Conservation (phyloP, 768 basidiomycete genomes). For the Hortiboletus flavorubellus region DNA sequence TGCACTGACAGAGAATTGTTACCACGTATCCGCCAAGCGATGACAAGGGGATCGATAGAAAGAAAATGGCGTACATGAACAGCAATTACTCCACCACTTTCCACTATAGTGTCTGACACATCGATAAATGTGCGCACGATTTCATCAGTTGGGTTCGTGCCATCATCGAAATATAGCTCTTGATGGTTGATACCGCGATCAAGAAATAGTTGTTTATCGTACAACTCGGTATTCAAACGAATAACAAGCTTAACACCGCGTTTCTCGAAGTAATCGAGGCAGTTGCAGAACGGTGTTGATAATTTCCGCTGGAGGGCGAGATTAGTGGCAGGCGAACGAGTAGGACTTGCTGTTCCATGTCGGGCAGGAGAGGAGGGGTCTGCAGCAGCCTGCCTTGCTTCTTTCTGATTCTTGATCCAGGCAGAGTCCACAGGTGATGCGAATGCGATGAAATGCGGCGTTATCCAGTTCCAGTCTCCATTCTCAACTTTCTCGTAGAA, state of each 20-base stretch:
- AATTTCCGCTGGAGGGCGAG: conserved; percentile 75
- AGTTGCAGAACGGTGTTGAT: conserved; percentile 80
- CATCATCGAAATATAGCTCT: conserved; percentile 97
- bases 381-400: conserved; percentile 43
- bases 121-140: conserved; percentile 92
- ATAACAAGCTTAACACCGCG: conserved; percentile 87
- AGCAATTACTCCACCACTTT: conserved; percentile 76
- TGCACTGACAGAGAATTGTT: conserved; percentile 56
- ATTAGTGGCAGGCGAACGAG: conserved; percentile 33
- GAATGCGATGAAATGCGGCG: conserved; percentile 89
- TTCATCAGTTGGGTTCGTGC: conserved; percentile 95
- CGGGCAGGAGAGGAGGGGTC: conserved; percentile 28
- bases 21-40: conserved; percentile 17
- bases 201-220: conserved; percentile 76
- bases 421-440: conserved; percentile 83
- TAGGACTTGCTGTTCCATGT: conserved; percentile 22
- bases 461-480: conserved; percentile 95
- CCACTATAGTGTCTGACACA: conserved; percentile 73
- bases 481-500: conserved; percentile 95
- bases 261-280: conserved; percentile 89
- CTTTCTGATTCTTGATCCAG: conserved; percentile 77
- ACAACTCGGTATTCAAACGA: conserved; percentile 89
- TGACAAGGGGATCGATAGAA: conserved; percentile 7
- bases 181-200: conserved; percentile 85
- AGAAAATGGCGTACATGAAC: conserved; percentile 65